Conservation (phyloP, 2,329 filamentous ascomycete species). For the Bipolaris gigantea region DNA sequence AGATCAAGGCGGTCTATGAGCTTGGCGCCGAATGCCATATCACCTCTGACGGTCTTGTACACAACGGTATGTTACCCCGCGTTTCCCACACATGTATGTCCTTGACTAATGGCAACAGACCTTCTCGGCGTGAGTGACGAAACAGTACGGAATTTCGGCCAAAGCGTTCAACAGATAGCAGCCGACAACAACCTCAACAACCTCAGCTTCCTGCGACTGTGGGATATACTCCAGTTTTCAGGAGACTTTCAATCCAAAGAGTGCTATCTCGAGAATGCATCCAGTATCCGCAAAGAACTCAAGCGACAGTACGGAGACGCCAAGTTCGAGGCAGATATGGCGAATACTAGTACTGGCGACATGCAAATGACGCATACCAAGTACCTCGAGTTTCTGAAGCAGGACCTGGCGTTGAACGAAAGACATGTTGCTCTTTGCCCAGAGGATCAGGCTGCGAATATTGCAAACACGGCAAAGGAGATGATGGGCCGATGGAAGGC, state of each 20-base stretch:
- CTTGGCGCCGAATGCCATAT: slow-evolving; percentile 49
- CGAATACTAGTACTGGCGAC: slow-evolving; percentile 29
- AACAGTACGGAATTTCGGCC: slow-evolving; percentile 47
- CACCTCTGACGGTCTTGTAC: slow-evolving; percentile 50
- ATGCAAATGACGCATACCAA: slow-evolving; percentile 35
- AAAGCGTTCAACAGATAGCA: slow-evolving; percentile 20
- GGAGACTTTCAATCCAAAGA: slow-evolving; percentile 23
- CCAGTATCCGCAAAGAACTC: slow-evolving; percentile 30
- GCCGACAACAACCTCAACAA: slow-evolving; percentile 21
- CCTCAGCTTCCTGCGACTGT: slow-evolving; percentile 23
- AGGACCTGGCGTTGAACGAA: slow-evolving; percentile 25
- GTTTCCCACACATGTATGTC: neutral
- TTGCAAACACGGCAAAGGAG: slow-evolving; percentile 32
- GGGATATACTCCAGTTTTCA: slow-evolving; percentile 22
- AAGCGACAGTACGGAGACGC: slow-evolving; percentile 26
- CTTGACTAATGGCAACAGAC: slow-evolving; percentile 28
- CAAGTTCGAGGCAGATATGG: slow-evolving; percentile 36
- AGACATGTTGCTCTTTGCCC: slow-evolving; percentile 19
- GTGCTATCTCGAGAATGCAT: slow-evolving; percentile 29
- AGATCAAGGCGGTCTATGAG: slow-evolving; percentile 46
- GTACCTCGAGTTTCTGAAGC: slow-evolving; percentile 32
- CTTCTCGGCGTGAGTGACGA: slow-evolving; percentile 49
- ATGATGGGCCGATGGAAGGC: slow-evolving; percentile 38
- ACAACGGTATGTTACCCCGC: slow-evolving; percentile 32
- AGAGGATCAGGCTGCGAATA: slow-evolving; percentile 23